Evolutionary conservation across 257 asterid species (phyloP).

Genomic region (Solanum piurae): DNA sequence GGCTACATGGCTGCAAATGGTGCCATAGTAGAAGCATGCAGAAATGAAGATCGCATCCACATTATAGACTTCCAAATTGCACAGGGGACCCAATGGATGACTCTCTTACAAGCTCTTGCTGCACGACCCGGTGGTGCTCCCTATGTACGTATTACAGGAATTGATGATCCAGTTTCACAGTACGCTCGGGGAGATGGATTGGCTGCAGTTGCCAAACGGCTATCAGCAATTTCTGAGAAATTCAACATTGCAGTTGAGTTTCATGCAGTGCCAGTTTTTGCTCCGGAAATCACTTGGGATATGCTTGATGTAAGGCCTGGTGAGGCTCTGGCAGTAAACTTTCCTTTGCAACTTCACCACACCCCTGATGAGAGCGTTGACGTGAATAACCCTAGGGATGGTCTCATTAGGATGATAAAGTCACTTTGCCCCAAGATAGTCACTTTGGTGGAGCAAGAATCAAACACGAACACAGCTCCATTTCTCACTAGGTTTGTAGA

Average conservation of each 20-base stretch:
- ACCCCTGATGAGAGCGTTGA: slow-evolving; percentile 92
- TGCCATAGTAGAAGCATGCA: slow-evolving; percentile 89
- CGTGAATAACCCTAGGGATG: slow-evolving; percentile 76
- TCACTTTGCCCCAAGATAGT: slow-evolving; percentile 69
- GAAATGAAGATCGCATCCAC: slow-evolving; percentile 64
- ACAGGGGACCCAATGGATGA: slow-evolving; percentile 91
- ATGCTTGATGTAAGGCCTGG: slow-evolving; percentile 70
- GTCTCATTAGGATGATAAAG: slow-evolving; percentile 64
- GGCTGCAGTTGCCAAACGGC: slow-evolving; percentile 30
- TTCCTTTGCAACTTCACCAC: slow-evolving; percentile 89
- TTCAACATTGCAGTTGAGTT: slow-evolving; percentile 5
- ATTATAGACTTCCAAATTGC: slow-evolving; percentile 80
- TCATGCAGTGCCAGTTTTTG: slow-evolving; percentile 51
- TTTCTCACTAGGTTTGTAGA: slow-evolving; percentile 62
- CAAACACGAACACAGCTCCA: slow-evolving; percentile 81
- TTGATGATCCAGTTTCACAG: slow-evolving; percentile 77
- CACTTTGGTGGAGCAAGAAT: slow-evolving; percentile 91
- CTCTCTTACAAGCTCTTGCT: slow-evolving; percentile 85
- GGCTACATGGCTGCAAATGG: slow-evolving; percentile 99
- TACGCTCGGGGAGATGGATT: slow-evolving; percentile 81
- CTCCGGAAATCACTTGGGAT: slow-evolving; percentile 44
- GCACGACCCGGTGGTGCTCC: slow-evolving; percentile 87
- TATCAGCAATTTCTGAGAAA: slow-evolving; percentile 4
- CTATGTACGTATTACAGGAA: slow-evolving; percentile 78
- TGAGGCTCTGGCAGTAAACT: slow-evolving; percentile 80